Percentiles rank a stretch among this genome's conserved stretches.
Evolutionary conservation across 257 asterid genomes (phyloP).

Genomic region (Marsdenia floribunda): DNA sequence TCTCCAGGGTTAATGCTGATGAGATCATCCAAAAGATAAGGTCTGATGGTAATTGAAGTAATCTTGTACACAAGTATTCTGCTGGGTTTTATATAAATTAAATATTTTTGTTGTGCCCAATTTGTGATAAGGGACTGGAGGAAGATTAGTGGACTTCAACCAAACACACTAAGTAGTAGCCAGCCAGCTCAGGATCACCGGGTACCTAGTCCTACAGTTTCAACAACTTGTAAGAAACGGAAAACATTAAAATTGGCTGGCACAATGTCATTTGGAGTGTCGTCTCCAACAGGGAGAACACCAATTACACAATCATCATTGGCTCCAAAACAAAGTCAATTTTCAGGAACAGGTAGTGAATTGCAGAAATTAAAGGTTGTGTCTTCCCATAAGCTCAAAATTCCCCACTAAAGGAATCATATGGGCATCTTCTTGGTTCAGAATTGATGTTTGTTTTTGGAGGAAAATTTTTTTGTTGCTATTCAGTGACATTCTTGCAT

Average conservation of each 20-base stretch:
- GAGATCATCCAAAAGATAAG: constrained; percentile 65
- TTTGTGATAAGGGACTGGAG: constrained; percentile 25
- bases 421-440: constrained; percentile 2
- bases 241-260: constrained; percentile 13
- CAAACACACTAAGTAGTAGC: constrained; percentile 9
- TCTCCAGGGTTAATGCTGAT: constrained; percentile 64
- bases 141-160: constrained; percentile 15
- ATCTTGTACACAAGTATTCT: too few species aligned
- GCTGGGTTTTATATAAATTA: neutral
- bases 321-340: constrained; percentile 42
- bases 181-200: constrained; percentile 14
- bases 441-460: neutral
- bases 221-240: constrained; percentile 19
- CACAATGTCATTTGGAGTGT: constrained; percentile 10
- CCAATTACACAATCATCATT: constrained; percentile 48
- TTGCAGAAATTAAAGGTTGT: constrained; percentile 45
- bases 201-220: constrained; percentile 16
- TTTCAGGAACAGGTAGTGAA: constrained; percentile 42
- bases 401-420: neutral
- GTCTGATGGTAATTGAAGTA: constrained; percentile 21
- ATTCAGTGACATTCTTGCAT: constrained; percentile 8
- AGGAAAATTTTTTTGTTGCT: neutral
- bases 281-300: constrained; percentile 15
- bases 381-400: neutral
- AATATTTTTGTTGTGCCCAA: neutral